phyloP scores from a whole-genome alignment of 2,329 filamentous ascomycete genomes.

The Venturia carpophila region DNA sequence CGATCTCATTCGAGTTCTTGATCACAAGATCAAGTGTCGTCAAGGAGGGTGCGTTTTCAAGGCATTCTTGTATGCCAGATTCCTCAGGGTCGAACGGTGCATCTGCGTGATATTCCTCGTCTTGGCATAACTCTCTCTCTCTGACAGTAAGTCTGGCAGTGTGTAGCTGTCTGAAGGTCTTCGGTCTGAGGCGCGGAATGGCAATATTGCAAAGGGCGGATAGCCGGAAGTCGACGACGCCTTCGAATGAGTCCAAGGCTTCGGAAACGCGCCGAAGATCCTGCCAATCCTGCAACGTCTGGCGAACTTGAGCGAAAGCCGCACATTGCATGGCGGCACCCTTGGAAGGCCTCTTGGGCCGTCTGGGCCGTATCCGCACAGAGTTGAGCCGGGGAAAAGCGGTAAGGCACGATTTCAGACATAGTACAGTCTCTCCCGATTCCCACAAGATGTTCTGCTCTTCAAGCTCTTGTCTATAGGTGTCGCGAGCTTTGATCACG shows the following conservation, averaged over 20 bases:
- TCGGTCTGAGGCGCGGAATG: neutral
- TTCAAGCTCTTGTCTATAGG: neutral
- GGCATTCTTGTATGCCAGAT: neutral
- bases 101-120: slow-evolving; percentile 1
- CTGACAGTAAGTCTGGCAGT: neutral
- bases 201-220: neutral
- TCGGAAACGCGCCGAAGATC: neutral
- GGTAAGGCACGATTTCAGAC: neutral
- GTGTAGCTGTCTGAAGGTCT: neutral
- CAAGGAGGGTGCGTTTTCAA: neutral
- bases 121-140: neutral
- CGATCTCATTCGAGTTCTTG: neutral
- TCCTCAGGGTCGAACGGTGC: neutral
- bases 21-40: slow-evolving; percentile 10
- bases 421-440: neutral
- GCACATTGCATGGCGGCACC: neutral
- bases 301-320: neutral
- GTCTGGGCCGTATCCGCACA: neutral
- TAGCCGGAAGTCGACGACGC: neutral
- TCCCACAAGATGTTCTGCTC: slow-evolving; percentile 3
- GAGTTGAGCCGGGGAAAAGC: neutral
- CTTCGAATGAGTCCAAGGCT: neutral
- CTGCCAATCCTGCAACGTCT: neutral
- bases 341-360: neutral
- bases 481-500: neutral